Percentiles rank a stretch among this genome's conserved stretches.
These are phyloP conservation scores for Ilyonectria mors-panacis DNA, from an alignment of 2,329 filamentous ascomycete species.

Conservation along the genomic window DNA sequence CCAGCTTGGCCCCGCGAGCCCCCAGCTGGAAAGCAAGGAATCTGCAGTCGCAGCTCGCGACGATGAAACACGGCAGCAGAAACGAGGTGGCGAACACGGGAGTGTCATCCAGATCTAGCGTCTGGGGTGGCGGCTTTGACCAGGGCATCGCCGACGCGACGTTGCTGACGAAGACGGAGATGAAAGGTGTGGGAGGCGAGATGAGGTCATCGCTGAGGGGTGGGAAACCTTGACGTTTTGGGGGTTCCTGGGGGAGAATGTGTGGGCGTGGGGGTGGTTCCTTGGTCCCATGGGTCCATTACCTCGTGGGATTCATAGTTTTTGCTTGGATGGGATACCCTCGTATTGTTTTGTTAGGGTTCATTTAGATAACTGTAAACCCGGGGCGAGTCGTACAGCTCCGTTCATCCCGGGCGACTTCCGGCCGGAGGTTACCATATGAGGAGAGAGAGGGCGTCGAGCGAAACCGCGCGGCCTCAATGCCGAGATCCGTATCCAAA, in stretches of 20 bases:
- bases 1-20: not conserved
- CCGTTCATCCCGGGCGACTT: conserved; percentile 16
- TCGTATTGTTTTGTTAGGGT: not conserved
- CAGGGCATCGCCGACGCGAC: not conserved
- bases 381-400: conserved; percentile 1
- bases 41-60: not conserved
- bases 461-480: not conserved
- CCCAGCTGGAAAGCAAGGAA: conserved; percentile 6
- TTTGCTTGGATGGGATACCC: not conserved
- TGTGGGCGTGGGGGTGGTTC: not conserved
- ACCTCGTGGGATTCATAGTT: not conserved
- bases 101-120: not conserved
- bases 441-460: not conserved
- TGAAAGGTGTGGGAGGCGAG: not conserved
- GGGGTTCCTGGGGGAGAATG: not conserved
- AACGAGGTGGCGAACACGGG: conserved; percentile 9
- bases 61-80: conserved; percentile 6
- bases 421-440: conserved; percentile 4
- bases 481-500: not conserved
- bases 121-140: not conserved
- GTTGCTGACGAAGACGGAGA: not conserved
- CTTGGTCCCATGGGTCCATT: not conserved
- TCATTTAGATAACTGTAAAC: not conserved
- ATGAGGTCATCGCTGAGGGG: conserved; percentile 10
- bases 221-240: not conserved